Conservation (phyloP, 1,284 basidiomycete species). For the Ganoderma leucocontextum region DNA sequence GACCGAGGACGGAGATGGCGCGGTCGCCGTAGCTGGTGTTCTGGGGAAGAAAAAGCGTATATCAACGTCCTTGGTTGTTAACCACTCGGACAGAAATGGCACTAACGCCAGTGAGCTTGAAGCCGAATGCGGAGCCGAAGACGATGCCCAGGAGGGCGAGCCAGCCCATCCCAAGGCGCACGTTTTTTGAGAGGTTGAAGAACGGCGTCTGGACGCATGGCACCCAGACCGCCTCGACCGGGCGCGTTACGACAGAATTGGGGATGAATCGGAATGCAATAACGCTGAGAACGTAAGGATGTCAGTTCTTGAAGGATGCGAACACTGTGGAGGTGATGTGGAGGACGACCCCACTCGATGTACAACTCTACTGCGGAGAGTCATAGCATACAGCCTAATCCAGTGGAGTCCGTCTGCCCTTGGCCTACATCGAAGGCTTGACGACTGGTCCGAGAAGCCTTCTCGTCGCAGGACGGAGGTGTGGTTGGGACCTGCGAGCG, state of each 20-base stretch:
- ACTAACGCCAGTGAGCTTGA: conserved; percentile 65
- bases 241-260: conserved; percentile 68
- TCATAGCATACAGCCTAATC: not conserved
- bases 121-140: conserved; percentile 86
- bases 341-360: not conserved
- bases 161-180: conserved; percentile 75
- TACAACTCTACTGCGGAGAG: not conserved
- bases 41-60: conserved; percentile 45
- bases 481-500: not conserved
- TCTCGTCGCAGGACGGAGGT: too few relatives aligned
- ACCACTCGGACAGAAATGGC: conserved; percentile 6
- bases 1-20: conserved; percentile 82
- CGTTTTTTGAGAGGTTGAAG: conserved; percentile 65
- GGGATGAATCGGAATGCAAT: conserved; percentile 86
- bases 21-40: conserved; percentile 77
- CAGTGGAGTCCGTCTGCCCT: not conserved
- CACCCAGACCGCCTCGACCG: conserved; percentile 72
- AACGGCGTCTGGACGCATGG: conserved; percentile 73
- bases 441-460: too few relatives aligned
- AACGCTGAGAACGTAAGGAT: conserved; percentile 50
- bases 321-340: not conserved
- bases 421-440: not conserved
- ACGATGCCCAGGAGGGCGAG: conserved; percentile 75
- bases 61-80: conserved; percentile 32
- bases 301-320: conserved; percentile 2